Base-by-base conservation (phyloP, 2,329 filamentous ascomycete genomes). In the Colletotrichum cuscutae region DNA sequence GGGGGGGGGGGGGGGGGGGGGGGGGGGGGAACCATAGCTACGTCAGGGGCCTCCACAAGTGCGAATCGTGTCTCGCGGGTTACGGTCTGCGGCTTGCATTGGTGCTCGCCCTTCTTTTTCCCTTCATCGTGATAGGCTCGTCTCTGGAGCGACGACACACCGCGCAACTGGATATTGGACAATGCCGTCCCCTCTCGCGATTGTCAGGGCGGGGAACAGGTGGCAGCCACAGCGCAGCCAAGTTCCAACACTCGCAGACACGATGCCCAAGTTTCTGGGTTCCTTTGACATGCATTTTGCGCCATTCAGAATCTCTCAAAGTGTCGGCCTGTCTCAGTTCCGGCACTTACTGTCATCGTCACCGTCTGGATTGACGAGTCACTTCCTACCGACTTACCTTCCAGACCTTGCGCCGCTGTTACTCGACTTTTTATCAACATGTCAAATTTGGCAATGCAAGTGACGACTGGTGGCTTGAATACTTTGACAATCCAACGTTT, bases 11-110 rank as follows among this genome's bases (percentile, higher is more conserved):
- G 30, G 26, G n/a, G 8, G 30, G 26, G n/a, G 8, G 30, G 26
- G n/a, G 8, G 30, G 26, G n/a, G 24, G 19, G 35, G 70, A 56
- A 52, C 35, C 60, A 60, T 65, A 46, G 9, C 49, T 26, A 73
- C 66, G 67, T 73, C 71, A 73, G 69, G 65, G 68, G 32, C 22
- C 11, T 52, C 57, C 66, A 56, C 46, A 67, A 56, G 56, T 37
- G 59, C 59, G 54, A 59, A n/a, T 35, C 4, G 42, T 60, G 65
- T 71, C 69, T 68, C 22, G 53, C 30, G 15, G 26, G 7, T 37
- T 32, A n/a, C 26, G 22, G n/a, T 13, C 15, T 42, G 3, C 37
- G 37, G 37, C 37, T 7, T 42, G 37, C 37, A 42, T 13, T 42
- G 37, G 37, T 13, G 1, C 37, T 42, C 37, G 37, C 37, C 15